These are phyloP conservation scores for Phytophthora palmivora DNA, from an alignment of 352 stramenopile species.

Conservation along the genomic window DNA sequence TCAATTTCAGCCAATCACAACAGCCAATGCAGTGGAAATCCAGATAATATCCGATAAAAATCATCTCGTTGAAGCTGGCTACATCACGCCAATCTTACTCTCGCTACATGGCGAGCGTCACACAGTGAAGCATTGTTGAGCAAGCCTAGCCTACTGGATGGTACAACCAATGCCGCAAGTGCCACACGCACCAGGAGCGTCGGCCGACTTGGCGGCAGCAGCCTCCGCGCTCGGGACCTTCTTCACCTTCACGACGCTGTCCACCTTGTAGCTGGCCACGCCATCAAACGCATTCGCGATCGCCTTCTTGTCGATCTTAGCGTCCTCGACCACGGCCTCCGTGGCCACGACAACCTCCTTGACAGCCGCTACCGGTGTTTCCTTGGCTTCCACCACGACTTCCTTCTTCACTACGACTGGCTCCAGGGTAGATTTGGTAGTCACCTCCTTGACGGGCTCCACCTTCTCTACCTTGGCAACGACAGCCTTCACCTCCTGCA, in stretches of 20 bases:
- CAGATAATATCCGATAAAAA: not conserved
- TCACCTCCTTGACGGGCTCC: constrained; percentile 21
- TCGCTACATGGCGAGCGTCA: too few relatives aligned
- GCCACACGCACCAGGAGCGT: constrained; percentile 33
- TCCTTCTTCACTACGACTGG: constrained; percentile 17
- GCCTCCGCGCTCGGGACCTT: constrained; percentile 34
- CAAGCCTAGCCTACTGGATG: constrained; percentile 6
- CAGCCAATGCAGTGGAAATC: not conserved
- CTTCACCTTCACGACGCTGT: constrained; percentile 40
- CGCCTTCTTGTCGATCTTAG: constrained; percentile 34
- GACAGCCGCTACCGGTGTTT: constrained; percentile 14
- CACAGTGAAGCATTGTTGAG: too few relatives aligned
- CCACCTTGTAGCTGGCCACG: constrained; percentile 45
- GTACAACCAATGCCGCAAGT: constrained; percentile 40
- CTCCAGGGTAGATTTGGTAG: constrained; percentile 12
- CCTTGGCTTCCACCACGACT: constrained; percentile 8
- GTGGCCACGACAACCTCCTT: constrained; percentile 30
- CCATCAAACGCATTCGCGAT: constrained; percentile 45
- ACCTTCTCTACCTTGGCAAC: constrained; percentile 18
- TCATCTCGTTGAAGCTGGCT: constrained; percentile 13
- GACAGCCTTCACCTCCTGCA: constrained; percentile 19
- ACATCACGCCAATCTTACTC: too few relatives aligned
- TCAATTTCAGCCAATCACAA: constrained; percentile 18
- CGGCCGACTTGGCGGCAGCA: constrained; percentile 18
- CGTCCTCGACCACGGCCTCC: constrained; percentile 22